Percentiles rank a stretch among this genome's conserved stretches.
Conservation (phyloP, 1,284 basidiomycete species). For the Cutaneotrichosporon sp. region DNA sequence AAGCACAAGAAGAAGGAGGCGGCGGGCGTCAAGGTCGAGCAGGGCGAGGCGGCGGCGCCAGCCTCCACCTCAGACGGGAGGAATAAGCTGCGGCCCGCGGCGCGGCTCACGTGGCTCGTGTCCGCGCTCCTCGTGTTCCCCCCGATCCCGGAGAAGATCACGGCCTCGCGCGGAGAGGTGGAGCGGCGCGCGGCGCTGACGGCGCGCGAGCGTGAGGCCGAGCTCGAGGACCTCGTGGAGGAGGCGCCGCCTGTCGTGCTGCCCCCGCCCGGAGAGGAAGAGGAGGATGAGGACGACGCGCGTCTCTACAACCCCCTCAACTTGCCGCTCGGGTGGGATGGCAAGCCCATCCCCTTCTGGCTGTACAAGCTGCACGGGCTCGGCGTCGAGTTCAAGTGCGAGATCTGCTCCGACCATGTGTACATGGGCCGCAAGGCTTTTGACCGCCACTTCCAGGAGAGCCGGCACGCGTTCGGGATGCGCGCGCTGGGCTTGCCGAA, state of each 20-base stretch:
- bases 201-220: slow-evolving; percentile 92
- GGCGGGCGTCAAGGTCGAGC: slow-evolving; percentile 50
- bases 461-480: slow-evolving; percentile 97
- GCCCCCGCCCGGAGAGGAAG: slow-evolving; percentile 54
- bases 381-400: slow-evolving; percentile 95
- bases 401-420: slow-evolving; percentile 94
- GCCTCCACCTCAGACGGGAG: slow-evolving; percentile 48
- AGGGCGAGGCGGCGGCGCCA: slow-evolving; percentile 33
- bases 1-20: slow-evolving; percentile 85
- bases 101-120: slow-evolving; percentile 70
- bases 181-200: slow-evolving; percentile 95
- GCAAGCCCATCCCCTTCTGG: slow-evolving; percentile 98
- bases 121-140: slow-evolving; percentile 64
- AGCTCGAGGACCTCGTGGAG: slow-evolving; percentile 78
- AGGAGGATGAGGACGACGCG: slow-evolving; percentile 89
- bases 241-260: slow-evolving; percentile 61
- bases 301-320: slow-evolving; percentile 98
- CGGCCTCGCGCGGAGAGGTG: slow-evolving; percentile 90
- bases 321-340: slow-evolving; percentile 96
- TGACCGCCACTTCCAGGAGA: slow-evolving; percentile 66
- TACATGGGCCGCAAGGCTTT: slow-evolving; percentile 74
- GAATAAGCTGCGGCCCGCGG: slow-evolving; percentile 67
- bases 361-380: slow-evolving; percentile 97
- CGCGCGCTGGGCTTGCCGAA: slow-evolving; percentile 95
- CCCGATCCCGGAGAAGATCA: slow-evolving; percentile 67